Percentiles rank a stretch among this genome's conserved stretches.
These are phyloP conservation scores for Serpula lacrymans DNA, from an alignment of 768 basidiomycete species.

Conservation along the genomic window DNA sequence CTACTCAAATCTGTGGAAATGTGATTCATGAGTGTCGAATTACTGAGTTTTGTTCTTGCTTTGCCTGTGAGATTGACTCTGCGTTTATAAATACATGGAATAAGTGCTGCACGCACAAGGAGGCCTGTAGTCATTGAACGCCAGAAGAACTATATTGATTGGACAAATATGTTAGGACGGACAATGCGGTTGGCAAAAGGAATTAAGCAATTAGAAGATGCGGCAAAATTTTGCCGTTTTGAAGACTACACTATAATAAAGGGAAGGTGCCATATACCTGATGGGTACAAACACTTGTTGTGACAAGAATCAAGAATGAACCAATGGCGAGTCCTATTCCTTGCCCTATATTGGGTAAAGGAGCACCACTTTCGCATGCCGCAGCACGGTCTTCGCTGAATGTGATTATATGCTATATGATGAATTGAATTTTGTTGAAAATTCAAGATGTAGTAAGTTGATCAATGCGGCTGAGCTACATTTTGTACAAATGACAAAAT, in stretches of 20 bases:
- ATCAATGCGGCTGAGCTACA: not conserved
- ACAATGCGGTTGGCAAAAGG: constrained; percentile 13
- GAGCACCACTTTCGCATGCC: constrained; percentile 33
- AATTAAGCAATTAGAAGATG: not conserved
- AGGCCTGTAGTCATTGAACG: constrained; percentile 66
- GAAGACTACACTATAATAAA: not conserved
- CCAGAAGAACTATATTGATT: constrained; percentile 56
- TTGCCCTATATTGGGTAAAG: constrained; percentile 40
- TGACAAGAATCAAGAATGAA: constrained; percentile 46
- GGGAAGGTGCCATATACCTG: constrained; percentile 39
- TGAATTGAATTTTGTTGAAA: not conserved
- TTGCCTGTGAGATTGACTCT: constrained; percentile 63
- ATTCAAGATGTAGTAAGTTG: not conserved
- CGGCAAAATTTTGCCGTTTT: not conserved
- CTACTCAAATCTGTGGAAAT: constrained; percentile 65
- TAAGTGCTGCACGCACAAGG: constrained; percentile 61
- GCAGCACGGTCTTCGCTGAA: constrained; percentile 49
- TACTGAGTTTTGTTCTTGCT: constrained; percentile 59
- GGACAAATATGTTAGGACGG: constrained; percentile 17
- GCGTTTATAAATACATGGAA: constrained; percentile 68
- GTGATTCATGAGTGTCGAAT: constrained; percentile 57
- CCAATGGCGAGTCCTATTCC: constrained; percentile 61
- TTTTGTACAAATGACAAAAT: too few species aligned
- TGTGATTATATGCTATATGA: constrained; percentile 51
- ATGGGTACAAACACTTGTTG: constrained; percentile 56